Conservation (phyloP, 2,329 filamentous ascomycete genomes). For the Botrytis fabae region DNA sequence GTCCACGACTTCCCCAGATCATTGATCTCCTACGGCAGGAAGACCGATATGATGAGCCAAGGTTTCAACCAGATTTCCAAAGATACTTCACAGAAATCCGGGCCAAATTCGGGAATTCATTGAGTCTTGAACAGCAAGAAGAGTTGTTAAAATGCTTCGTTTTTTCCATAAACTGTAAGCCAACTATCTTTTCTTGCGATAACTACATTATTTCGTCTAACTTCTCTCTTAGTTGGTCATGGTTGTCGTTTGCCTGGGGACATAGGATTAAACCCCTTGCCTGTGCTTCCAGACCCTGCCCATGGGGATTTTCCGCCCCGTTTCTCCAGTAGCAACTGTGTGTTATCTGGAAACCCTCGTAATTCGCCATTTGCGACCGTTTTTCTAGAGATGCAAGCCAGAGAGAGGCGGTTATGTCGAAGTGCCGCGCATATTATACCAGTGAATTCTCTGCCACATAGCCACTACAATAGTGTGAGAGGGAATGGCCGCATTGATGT, state of each 20-base stretch:
- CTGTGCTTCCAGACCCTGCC: neutral
- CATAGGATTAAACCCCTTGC: neutral
- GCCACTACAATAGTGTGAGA: too few species aligned
- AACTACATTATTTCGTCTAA: neutral
- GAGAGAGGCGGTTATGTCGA: neutral
- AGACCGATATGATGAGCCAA: neutral
- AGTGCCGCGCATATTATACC: neutral
- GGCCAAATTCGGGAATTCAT: neutral
- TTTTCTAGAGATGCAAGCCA: neutral
- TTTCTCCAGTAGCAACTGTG: neutral
- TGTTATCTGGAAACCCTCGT: neutral
- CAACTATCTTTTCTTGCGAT: neutral
- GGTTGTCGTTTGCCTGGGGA: neutral
- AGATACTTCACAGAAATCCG: neutral
- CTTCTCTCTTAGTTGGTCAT: neutral
- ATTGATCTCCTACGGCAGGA: neutral
- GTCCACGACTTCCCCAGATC: neutral
- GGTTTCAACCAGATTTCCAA: neutral
- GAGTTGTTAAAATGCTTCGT: neutral
- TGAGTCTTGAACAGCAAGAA: neutral
- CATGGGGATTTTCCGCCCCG: accelerated
- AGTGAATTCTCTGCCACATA: neutral
- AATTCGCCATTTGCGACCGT: neutral
- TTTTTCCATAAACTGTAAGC: neutral
- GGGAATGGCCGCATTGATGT: too few species aligned